phyloP scores from a whole-genome alignment of 768 basidiomycete genomes.

The Amanita phalloides region DNA sequence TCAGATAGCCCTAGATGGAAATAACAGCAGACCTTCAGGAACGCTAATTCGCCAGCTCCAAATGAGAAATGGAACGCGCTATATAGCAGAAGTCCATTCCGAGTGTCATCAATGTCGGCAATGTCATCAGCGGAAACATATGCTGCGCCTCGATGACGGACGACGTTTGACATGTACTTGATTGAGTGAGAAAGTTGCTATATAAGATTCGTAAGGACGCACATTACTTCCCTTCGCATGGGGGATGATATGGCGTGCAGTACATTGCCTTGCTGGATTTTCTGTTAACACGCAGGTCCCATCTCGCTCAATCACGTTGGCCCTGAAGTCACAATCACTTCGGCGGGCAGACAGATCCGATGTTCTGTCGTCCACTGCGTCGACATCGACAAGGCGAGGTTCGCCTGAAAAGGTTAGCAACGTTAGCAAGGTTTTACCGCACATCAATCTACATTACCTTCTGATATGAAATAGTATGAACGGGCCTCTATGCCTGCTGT shows the following conservation, averaged over 20 bases:
- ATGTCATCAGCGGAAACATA: background rate
- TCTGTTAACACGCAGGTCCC: too few species aligned
- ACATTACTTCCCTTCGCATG: slow-evolving; percentile 10
- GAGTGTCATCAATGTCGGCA: slow-evolving; percentile 8
- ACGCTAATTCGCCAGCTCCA: slow-evolving; percentile 7
- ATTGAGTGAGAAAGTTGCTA: slow-evolving; percentile 3
- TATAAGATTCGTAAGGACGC: background rate
- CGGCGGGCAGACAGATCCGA: background rate
- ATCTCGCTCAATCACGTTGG: slow-evolving; percentile 2
- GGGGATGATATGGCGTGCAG: slow-evolving; percentile 8
- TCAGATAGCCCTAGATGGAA: slow-evolving; percentile 4
- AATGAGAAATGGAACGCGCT: slow-evolving; percentile 5
- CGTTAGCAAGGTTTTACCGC: background rate
- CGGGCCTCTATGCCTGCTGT: background rate
- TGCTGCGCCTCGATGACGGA: slow-evolving; percentile 2
- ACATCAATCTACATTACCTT: slow-evolving; percentile 3
- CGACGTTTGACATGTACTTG: background rate
- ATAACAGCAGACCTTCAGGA: slow-evolving; percentile 9
- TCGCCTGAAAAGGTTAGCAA: background rate
- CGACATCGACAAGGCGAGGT: background rate
- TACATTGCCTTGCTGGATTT: slow-evolving; percentile 2
- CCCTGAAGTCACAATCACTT: background rate
- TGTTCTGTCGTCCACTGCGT: slow-evolving; percentile 8
- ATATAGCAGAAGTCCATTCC: slow-evolving; percentile 8
- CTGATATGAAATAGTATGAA: slow-evolving; percentile 7